Evolutionary conservation across 257 asterid genomes (phyloP).

Genomic region (Lycium ferocissimum): DNA sequence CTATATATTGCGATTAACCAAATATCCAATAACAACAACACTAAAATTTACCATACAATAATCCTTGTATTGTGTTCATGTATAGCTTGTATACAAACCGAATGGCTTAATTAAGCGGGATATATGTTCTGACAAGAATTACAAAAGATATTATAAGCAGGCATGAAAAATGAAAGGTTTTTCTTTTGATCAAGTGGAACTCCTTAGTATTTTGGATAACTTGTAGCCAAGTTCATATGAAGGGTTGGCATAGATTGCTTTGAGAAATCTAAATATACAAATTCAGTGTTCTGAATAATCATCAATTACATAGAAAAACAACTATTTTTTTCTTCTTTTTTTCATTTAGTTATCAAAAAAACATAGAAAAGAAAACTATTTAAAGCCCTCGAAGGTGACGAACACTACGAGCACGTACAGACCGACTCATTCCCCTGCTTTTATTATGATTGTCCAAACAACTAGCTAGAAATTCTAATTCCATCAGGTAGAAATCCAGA

Average conservation of each 20-base stretch:
- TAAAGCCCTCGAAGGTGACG: conserved; percentile 17
- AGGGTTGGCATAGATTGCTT: neutral
- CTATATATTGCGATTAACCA: neutral
- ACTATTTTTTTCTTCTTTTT: no score
- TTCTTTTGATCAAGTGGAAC: neutral
- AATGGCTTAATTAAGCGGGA: neutral
- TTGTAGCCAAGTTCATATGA: conserved; percentile 1
- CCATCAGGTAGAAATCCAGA: neutral
- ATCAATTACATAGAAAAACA: neutral
- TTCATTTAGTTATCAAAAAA: no score
- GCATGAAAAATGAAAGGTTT: neutral
- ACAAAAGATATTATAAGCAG: neutral
- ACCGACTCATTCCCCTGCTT: neutral
- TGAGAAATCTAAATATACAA: neutral
- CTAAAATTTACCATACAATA: neutral
- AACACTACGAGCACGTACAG: neutral
- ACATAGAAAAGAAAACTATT: neutral
- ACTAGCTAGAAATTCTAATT: neutral
- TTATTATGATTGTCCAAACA: neutral
- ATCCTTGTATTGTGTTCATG: neutral
- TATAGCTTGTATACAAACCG: neutral
- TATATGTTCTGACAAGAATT: neutral
- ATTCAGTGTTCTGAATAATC: conserved; percentile 14
- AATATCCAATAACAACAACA: neutral
- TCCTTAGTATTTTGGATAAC: conserved; percentile 13